These are phyloP conservation scores for Cryphonectria parasitica DNA, from an alignment of 2,329 filamentous ascomycete species.

Conservation along the genomic window DNA sequence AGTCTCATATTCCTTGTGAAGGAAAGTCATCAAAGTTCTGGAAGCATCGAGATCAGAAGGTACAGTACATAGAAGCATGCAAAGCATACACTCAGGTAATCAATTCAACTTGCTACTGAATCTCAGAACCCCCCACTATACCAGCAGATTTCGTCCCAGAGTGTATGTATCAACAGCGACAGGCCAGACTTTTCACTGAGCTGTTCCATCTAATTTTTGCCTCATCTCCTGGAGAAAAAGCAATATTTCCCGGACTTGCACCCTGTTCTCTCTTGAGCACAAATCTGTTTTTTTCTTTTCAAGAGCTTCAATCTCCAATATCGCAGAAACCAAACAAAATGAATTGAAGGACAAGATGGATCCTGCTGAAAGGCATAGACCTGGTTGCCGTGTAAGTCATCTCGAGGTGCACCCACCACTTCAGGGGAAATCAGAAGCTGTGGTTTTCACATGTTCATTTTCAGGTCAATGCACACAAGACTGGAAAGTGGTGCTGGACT, in stretches of 20 bases:
- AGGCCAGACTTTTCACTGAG: background rate
- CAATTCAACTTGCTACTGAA: background rate
- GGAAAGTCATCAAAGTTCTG: background rate
- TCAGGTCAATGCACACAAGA: background rate
- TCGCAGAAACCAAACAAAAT: background rate
- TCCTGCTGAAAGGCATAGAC: background rate
- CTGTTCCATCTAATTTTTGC: background rate
- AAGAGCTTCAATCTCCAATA: background rate
- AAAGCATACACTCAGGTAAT: background rate
- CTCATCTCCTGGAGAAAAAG: no score
- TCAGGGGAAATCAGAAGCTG: background rate
- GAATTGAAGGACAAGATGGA: background rate
- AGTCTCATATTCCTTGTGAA: background rate
- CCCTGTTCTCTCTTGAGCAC: background rate
- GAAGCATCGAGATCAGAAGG: background rate
- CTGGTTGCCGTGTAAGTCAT: background rate
- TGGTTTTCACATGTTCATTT: background rate
- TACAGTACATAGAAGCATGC: background rate
- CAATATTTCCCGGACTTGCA: background rate
- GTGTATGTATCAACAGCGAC: background rate
- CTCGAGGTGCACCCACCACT: background rate
- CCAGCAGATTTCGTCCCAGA: background rate
- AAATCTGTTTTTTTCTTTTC: background rate
- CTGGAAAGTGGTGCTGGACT: conserved; percentile 10
- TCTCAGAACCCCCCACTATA: background rate